Percentiles rank a stretch among this genome's conserved stretches.
Evolutionary conservation across 768 basidiomycete species (phyloP).

Genomic region (Leccinum pellstonianum): DNA sequence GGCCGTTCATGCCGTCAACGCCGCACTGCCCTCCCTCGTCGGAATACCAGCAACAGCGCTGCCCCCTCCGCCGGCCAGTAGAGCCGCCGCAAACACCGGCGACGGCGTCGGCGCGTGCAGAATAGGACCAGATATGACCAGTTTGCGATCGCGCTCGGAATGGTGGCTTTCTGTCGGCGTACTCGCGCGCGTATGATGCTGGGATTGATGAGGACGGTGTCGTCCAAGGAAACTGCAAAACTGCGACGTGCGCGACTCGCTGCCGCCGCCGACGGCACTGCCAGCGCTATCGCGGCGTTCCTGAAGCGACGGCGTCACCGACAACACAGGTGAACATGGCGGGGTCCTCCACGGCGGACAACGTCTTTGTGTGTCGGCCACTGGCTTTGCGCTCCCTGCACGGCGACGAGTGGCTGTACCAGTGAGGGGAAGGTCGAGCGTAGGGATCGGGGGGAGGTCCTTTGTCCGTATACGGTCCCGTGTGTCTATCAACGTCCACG

Average conservation of each 20-base stretch:
- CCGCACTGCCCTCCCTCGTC: constrained; percentile 51
- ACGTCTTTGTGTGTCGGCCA: neutral
- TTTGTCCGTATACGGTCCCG: constrained; percentile 35
- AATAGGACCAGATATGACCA: constrained; percentile 71
- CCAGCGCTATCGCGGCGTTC: constrained; percentile 21
- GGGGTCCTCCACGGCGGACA: constrained; percentile 21
- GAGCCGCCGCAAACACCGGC: neutral
- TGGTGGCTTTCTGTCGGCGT: constrained; percentile 42
- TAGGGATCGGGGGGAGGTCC: constrained; percentile 56
- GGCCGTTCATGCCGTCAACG: constrained; percentile 39
- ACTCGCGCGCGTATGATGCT: constrained; percentile 32
- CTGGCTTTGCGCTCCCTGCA: neutral
- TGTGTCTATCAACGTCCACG: constrained; percentile 11
- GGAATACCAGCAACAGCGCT: constrained; percentile 11
- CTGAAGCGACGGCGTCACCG: constrained; percentile 30
- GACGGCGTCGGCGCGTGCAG: constrained; percentile 33
- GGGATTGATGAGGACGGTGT: constrained; percentile 3
- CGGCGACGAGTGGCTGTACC: constrained; percentile 13
- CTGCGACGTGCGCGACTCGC: constrained; percentile 41
- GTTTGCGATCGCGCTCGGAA: constrained; percentile 43
- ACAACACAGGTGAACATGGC: constrained; percentile 36
- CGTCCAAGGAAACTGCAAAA: constrained; percentile 66
- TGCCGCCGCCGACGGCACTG: constrained; percentile 7
- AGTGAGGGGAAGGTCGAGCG: constrained; percentile 9
- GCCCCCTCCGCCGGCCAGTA: neutral